Base-by-base conservation (phyloP, 2,329 filamentous ascomycete genomes). In the Emergomyces orientalis region DNA sequence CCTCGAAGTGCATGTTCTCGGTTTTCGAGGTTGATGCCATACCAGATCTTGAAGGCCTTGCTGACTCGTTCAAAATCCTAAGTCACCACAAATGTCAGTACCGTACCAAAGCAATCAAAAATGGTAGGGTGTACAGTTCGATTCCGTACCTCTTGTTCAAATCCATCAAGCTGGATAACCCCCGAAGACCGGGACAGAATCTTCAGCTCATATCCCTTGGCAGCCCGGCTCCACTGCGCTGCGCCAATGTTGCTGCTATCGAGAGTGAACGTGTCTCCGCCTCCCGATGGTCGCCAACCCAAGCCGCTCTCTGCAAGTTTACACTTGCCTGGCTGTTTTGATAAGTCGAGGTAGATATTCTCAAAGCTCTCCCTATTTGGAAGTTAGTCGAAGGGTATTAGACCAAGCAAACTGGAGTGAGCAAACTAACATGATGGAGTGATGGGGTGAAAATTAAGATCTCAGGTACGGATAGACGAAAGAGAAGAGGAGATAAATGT, bases 21-120 rank as follows among this genome's bases (percentile, higher is more conserved):
- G 75, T 86, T 90, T 75, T 97, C 92, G 64, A 99, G 84, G 71
- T 87, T 91, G 71, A 94, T 88, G 78, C 91, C 94, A 78, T 97
- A 99, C 90, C 93, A 97, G 72, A 93, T 90, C 80, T 97, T 97
- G 83, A 99, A 97, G 69, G 94, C 86, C 75, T 96, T 97, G 78
- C 81, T 84, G 17, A 97, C 80, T 62, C 94, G 90, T 68, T 99
- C 94, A 69, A 91, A 90, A 75, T 99, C 93, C 83, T 90, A 71
- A 25, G n/a, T 22, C 25, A 57, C 51, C 69, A 7, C 39, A 72
- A 64, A 41, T 63, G 52, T 63, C 41, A 63, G 58, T n/a, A 61
- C 37, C 49, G 19, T 3, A 14, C 22, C 56, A 43, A 43, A 59
- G 25, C 27, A n/a, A 27, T 14, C 17, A 19, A 41, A 41, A 19